Conservation (phyloP, 2,329 filamentous ascomycete genomes). For the Xylaria sp. region DNA sequence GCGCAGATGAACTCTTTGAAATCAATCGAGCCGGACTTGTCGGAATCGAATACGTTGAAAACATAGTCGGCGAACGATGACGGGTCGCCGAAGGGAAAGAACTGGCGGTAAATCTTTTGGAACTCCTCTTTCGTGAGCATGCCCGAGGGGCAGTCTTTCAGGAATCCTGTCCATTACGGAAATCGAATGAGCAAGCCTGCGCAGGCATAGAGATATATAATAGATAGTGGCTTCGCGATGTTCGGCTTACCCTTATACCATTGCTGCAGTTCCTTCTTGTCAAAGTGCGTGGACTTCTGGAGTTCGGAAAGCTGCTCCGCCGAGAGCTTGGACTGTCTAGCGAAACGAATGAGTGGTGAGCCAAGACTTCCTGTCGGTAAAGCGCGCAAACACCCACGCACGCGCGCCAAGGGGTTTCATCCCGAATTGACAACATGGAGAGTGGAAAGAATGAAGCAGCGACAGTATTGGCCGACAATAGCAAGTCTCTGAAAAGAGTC, state of each 20-base stretch:
- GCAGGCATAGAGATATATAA: neutral
- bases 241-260: slow-evolving; percentile 88
- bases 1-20: slow-evolving; percentile 99
- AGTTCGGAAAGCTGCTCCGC: slow-evolving; percentile 93
- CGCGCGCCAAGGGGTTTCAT: neutral
- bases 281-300: slow-evolving; percentile 95
- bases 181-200: slow-evolving; percentile 12
- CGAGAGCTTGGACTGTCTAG: slow-evolving; percentile 94
- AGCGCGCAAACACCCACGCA: neutral
- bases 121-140: slow-evolving; percentile 98
- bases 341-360: slow-evolving; percentile 9
- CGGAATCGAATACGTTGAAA: slow-evolving; percentile 97
- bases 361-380: neutral
- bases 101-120: slow-evolving; percentile 99
- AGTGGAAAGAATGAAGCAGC: neutral
- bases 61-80: slow-evolving; percentile 98
- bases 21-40: slow-evolving; percentile 95
- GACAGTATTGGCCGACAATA: neutral
- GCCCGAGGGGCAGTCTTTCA: slow-evolving; percentile 96
- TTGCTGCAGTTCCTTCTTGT: slow-evolving; percentile 99
- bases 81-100: slow-evolving; percentile 97
- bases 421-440: neutral
- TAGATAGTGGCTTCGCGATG: neutral
- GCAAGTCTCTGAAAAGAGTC: slow-evolving; percentile 10
- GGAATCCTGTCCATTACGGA: slow-evolving; percentile 62